Evolutionary conservation across 2,329 filamentous ascomycete genomes (phyloP), one percentile per base, ranked within the genome.

Genomic region (Macrophomina pseudophaseolina): DNA sequence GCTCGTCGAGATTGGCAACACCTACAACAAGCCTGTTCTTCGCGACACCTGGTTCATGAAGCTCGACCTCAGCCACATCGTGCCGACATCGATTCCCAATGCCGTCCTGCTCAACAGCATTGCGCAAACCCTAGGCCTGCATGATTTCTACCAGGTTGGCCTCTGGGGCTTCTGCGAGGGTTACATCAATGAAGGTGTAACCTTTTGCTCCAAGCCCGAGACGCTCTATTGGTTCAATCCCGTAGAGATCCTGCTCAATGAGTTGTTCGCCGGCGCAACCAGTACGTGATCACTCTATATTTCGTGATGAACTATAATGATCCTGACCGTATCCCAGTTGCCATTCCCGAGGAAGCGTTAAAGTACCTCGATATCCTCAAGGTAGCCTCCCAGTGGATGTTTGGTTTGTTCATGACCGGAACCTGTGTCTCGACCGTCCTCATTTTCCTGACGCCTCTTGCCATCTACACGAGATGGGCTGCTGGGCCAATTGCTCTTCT

Each of bases 151-250:
- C 79, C 91, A 93, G 73, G 91, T 97, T 33, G 94, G 94, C 5
- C 81, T 97, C 48, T 98, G 94, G 94, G 90, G 89, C 68, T 97
- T 91, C 78, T 98, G 94, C 79, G 92, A 97, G 77, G 94, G 94
- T 23, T 96, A 94, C 78, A 82, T 87, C 66, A 84, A 86, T 71
- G 83, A 90, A 79, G 91, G 91, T 44, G 88, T 95, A 69, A 94
- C 92, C 0, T 80, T 82, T 69, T 98, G 94, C 80, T 93, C 91
- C 7, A 79, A 80, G 5, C 90, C 93, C 0, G 73, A 87, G 72
- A 82, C 84, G 7, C 83, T 94, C 66, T 98, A 92, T 81, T 97
- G 92, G 90, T 97, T 97, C 82, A 93, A 97, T 76, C 94, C 94
- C 0, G 90, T 97, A 49, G 82, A 90, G 66, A 92, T 97, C 71